Base-by-base conservation (phyloP, 1,284 basidiomycete genomes). In the Cryptococcus wingfieldii region DNA sequence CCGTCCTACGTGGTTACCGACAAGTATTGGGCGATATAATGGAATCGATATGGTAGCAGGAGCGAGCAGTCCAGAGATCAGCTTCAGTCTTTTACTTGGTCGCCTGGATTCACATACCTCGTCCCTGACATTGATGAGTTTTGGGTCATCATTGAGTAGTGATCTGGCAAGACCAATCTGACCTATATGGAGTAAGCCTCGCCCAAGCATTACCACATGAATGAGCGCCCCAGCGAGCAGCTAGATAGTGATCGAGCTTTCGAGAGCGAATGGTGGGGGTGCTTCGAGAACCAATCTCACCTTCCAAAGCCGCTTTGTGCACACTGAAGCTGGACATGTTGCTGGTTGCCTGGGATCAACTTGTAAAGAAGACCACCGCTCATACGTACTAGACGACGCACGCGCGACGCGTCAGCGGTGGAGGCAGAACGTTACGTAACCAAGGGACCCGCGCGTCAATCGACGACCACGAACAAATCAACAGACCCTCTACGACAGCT, bases 81-180 rank as follows among this genome's bases (percentile, higher is more conserved):
- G 48, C 13, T n/a, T n/a, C 14, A 19, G 28, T 51, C 8, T 18
- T 34, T 10, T 34, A 34, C 31, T 34, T 34, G 31, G 10, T 34
- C 31, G 31, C 10, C 31, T 2, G 5, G 5, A 10, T 34, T 34
- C 7, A 51, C 81, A 56, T 73, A 90, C 89, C 59, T 74, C 81
- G 72, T 94, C 90, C 13, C 81, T 76, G 2, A 85, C 78, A 70
- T 90, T 84, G 41, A 89, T 79, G 31, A 84, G 77, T 56, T 80
- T 81, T 3, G 86, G 80, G 67, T 90, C 83, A 68, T 89, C 86
- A 28, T 81, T 71, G 23, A 90, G 70, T 27, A 93, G 79, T 4
- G 85, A 82, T 53, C 84, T 83, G 31, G 92, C 81, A 23, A 93
- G 77, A 23, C 86, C 84, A 14, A 85, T 79, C 74, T 94, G 90